Evolutionary conservation across 306 rosid genomes (phyloP).

Genomic region (Betula pendula): DNA sequence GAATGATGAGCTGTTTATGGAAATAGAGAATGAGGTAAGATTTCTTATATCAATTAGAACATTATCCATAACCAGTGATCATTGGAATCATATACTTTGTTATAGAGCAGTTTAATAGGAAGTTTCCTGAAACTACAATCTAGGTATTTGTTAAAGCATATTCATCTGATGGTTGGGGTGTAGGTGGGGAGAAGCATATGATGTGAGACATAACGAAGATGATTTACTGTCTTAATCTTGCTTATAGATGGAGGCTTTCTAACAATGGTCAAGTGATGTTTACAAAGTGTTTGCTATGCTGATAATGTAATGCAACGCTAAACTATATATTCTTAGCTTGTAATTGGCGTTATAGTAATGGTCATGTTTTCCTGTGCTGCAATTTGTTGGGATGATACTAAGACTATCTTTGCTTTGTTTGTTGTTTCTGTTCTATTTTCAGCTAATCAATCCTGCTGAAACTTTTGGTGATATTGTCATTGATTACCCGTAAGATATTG

Average conservation of each 20-base stretch:
- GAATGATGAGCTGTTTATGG: background rate
- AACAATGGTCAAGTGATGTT: background rate
- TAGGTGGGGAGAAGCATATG: background rate
- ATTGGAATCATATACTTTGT: background rate
- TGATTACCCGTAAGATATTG: slow-evolving; percentile 81
- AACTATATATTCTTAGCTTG: background rate
- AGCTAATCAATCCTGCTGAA: slow-evolving; percentile 92
- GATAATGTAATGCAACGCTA: background rate
- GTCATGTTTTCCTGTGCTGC: slow-evolving; percentile 9
- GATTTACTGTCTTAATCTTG: background rate
- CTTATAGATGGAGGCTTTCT: background rate
- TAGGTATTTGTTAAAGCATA: slow-evolving; percentile 2
- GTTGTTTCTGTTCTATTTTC: slow-evolving; percentile 35
- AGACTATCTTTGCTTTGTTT: background rate
- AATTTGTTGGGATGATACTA: background rate
- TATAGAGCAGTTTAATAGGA: background rate
- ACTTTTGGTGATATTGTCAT: slow-evolving; percentile 96
- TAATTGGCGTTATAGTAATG: background rate
- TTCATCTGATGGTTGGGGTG: background rate
- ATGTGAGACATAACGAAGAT: background rate
- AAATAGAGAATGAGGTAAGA: background rate
- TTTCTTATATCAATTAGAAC: background rate
- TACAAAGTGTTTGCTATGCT: background rate
- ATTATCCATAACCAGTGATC: background rate
- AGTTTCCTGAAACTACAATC: background rate